Evolutionary conservation across 108 stramenopile genomes (phyloP).

Genomic region (Aurantiochytrium sp.): DNA sequence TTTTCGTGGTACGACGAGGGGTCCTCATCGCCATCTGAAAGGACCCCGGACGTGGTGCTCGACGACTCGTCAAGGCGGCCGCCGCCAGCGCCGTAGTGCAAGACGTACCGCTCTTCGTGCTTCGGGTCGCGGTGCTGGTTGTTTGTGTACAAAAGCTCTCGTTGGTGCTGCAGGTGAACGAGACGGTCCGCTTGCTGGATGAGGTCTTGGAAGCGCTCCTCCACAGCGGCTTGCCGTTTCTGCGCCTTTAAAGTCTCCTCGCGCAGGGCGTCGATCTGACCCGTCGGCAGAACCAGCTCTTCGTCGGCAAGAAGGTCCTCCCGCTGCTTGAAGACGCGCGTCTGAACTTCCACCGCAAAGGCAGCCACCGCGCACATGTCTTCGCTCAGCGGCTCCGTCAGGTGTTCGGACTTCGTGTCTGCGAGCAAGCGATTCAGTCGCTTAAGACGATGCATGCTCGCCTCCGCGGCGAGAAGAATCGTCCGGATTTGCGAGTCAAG

Average conservation of each 20-base stretch:
- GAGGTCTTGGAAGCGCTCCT: conserved; percentile 6
- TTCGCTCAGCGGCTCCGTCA: not conserved
- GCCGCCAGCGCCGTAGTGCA: too few relatives aligned
- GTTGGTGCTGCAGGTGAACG: not conserved
- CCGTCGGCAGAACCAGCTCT: not conserved
- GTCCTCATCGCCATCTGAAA: not conserved
- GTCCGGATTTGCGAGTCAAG: not conserved
- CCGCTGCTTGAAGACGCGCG: not conserved
- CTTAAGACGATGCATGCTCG: not conserved
- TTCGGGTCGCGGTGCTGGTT: too few relatives aligned
- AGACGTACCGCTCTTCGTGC: too few relatives aligned
- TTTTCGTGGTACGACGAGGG: conserved; percentile 5
- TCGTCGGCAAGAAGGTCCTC: not conserved
- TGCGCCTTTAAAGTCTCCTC: not conserved
- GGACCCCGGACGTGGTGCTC: not conserved
- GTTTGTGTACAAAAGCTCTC: not conserved
- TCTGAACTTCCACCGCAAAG: not conserved
- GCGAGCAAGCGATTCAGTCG: not conserved
- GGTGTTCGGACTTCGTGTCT: not conserved
- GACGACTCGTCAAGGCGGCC: not conserved
- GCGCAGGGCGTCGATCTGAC: not conserved
- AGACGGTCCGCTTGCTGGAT: not conserved
- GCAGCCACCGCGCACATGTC: not conserved
- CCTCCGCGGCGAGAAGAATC: not conserved
- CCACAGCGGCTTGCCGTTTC: not conserved